Base-by-base conservation (phyloP, 306 rosid genomes). In the Sindora glabra region DNA sequence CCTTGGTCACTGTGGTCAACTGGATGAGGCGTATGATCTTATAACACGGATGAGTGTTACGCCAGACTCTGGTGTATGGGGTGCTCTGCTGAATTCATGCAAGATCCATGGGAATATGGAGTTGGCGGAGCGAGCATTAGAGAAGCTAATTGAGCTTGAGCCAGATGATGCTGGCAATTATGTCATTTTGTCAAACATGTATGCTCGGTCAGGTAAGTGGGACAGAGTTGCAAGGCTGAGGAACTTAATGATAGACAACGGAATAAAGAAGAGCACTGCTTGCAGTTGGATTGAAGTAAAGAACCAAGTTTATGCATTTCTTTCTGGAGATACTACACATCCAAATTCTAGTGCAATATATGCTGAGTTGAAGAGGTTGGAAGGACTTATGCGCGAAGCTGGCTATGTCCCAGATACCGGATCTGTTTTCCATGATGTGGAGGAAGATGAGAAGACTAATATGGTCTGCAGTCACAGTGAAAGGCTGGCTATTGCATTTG, bases 401-500 rank as follows among this genome's bases (percentile, higher is more conserved):
- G 95, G 92, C 37, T 87, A 87, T 77, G 71, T 70, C 7, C 83
- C 91, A 1, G 77, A 69, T 32, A 84, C 84, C 17, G 83, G 81
- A 56, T 67, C 87, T 10, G 89, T 87, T 47, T 87, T 84, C 77
- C 95, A 84, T 42, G 95, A 87, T 21, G 95, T 87, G 40, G 91
- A 81, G 68, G 91, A 81, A 64, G 95, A 83, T 61, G 95, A 87
- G 67, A 87, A 87, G 62, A 70, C 77, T 22, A 59, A 40, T 24
- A 81, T 84, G 85, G 87, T 84, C 21, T 82, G 87, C 47, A 61
- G 80, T 68, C 95, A 87, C 49, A 81, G 89, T 67, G 92, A 87
- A 74, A 87, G 95, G 65, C 69, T 84, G 24, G 95, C 95, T 34
- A 77, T 87, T 79, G 92, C 87, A 46, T 87, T 75, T 77, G 95